Evolutionary conservation across 495 filamentous ascomycete species (phyloP), one percentile per base, ranked within the genome.

Genomic region (Achaetomiella virescens): DNA sequence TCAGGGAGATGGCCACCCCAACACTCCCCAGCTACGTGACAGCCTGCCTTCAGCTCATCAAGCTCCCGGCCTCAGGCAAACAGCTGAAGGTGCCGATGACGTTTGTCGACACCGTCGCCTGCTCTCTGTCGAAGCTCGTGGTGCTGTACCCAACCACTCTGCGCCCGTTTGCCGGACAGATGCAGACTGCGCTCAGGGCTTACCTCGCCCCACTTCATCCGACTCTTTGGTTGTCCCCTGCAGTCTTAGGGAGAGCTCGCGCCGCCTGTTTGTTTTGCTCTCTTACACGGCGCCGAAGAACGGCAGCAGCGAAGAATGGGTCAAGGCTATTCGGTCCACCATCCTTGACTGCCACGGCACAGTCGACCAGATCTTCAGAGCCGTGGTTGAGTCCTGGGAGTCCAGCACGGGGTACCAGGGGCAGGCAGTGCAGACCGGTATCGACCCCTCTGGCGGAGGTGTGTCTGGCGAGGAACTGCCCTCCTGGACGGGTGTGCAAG

Each of bases 1-100:
- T 91, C n/a, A 78, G 90, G 60, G 90, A 96, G 65, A 87, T 95
- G 58, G 90, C 88, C 2, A 95, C 90, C 3, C 91, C 91, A 10
- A 86, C 82, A 17, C 75, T 97, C 14, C 83, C 88, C 15, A 73
- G 76, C 6, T 95, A 90, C 60, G 78, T 89, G 49, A 83, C 82
- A 10, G 77, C 84, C 7, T 90, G 87, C 50, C 70, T 95, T 20
- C 84, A 86, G 63, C 71, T 89, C 22, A 70, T 88, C 48, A 82
- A 81, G 36, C 70, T 72, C 2, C 71, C 73, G 11, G 57, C 62
- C 2, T 68, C 68, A 49, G 78, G 64, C 69, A 76, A 72, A 58
- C 60, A 65, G 6, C 51, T 60, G 14, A 67, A 66, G 52, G 57
- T 67, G 14, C 72, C 73, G 21, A 53, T 55, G 18, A 66, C 76